Conservation (phyloP, 257 asterid genomes). For the Solanum chiquidenum region DNA sequence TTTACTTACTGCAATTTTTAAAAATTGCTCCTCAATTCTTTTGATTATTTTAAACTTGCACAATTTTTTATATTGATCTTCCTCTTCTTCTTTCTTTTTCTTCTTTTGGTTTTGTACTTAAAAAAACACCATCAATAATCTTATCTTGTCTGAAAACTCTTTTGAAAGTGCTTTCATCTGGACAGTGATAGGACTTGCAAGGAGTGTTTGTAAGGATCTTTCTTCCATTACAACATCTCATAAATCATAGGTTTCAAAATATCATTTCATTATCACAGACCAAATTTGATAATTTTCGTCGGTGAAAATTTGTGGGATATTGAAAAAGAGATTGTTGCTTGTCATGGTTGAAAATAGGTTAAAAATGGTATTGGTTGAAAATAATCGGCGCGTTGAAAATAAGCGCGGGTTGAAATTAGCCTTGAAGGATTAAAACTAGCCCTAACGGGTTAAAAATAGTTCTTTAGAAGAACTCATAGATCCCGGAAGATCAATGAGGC, state of each 20-base stretch:
- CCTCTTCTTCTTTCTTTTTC: not conserved
- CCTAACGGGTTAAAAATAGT: not conserved
- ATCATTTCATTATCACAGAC: not conserved
- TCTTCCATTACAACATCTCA: not conserved
- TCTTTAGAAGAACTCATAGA: not conserved
- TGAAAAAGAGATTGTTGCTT: not conserved
- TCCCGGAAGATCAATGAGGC: not conserved
- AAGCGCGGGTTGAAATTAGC: not conserved
- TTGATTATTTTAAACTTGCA: not conserved
- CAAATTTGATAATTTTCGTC: not conserved
- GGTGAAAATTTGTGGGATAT: not conserved
- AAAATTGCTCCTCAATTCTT: not conserved
- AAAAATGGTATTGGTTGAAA: not conserved
- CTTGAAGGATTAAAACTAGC: not conserved
- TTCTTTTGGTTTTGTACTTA: not conserved
- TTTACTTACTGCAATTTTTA: not conserved
- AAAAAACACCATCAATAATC: not conserved
- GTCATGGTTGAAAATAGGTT: not conserved
- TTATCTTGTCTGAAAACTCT: not conserved
- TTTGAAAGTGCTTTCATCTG: not conserved
- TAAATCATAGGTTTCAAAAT: not conserved
- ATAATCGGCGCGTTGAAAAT: not conserved
- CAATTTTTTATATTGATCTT: not conserved
- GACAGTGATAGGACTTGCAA: not conserved
- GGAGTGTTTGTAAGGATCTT: not conserved